phyloP scores from a whole-genome alignment of 2,329 filamentous ascomycete species.

The Aspergillus sojae region DNA sequence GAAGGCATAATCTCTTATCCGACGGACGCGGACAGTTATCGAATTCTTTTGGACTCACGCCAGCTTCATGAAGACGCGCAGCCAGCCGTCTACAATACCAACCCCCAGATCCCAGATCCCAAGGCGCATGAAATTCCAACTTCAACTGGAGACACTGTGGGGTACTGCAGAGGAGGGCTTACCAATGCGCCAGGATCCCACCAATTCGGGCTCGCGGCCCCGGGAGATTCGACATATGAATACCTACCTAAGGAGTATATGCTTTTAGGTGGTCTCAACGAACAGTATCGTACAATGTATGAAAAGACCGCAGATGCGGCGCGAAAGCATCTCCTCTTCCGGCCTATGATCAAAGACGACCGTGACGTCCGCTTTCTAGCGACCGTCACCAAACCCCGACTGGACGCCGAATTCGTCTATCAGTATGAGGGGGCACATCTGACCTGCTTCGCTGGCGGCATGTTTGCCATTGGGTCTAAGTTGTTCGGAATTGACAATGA shows the following conservation, averaged over 20 bases:
- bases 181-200: constrained; percentile 34
- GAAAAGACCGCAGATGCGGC: constrained; percentile 42
- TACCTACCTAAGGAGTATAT: constrained; percentile 55
- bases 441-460: constrained; percentile 63
- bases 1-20: constrained; percentile 17
- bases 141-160: constrained; percentile 12
- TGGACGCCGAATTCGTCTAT: constrained; percentile 31
- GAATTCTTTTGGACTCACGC: constrained; percentile 28
- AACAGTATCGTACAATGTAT: constrained; percentile 50
- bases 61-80: constrained; percentile 29
- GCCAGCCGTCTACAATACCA: constrained; percentile 28
- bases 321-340: constrained; percentile 47
- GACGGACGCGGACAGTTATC: constrained; percentile 29
- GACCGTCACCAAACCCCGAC: constrained; percentile 29
- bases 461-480: constrained; percentile 63
- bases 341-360: constrained; percentile 47
- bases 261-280: constrained; percentile 46
- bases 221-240: constrained; percentile 53
- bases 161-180: constrained; percentile 44
- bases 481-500: constrained; percentile 59
- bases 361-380: constrained; percentile 46
- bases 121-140: constrained; percentile 14
- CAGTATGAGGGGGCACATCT: constrained; percentile 60
- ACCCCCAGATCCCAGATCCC: not conserved
- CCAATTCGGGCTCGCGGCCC: constrained; percentile 49